Base-by-base conservation (phyloP, 352 stramenopile genomes). In the Lagenidium giganteum region DNA sequence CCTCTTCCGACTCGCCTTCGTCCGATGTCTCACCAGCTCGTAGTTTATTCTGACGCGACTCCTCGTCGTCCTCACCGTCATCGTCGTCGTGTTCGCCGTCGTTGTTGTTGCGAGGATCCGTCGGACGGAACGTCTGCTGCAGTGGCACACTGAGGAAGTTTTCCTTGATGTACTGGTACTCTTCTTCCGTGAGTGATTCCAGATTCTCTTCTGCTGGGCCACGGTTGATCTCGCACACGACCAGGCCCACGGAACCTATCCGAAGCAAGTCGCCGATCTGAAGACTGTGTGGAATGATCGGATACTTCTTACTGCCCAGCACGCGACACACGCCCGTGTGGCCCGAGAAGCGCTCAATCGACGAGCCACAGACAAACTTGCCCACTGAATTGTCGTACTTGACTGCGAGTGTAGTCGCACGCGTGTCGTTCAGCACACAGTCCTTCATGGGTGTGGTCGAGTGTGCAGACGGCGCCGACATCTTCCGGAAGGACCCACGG, bases 241-340 rank as follows among this genome's bases (percentile, higher is more conserved):
- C 86, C n/a, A 96, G 66, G 3, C 87, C 87, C 1, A 96, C 87
- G 0, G 75, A 94, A n/a, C 87, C 87, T 35, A 96, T 94, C 17
- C 87, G 58, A 18, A 96, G 59, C 24, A 95, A 59, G 61, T 95
- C 83, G 16, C 83, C 83, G 29, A 95, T 64, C 35, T 77, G 60
- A 26, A 95, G 64, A 26, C 49, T 79, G 39, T 93, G 80, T 9
- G 71, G 69, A 37, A 83, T 87, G 23, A 85, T 72, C 4, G 76
- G 73, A 38, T 92, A 86, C 45, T 90, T 89, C 48, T 93, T 92
- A 34, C 82, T 93, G 22, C 85, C 86, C 16, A 96, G 65, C 35
- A 96, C 86, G 51, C 82, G 66, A 51, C 87, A 96, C 27, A 95
- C 90, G 30, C 87, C 86, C 27, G 86, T 95, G 64, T 96, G 87